Conservation (phyloP, 441 rosid species). For the Viola pubescens region DNA sequence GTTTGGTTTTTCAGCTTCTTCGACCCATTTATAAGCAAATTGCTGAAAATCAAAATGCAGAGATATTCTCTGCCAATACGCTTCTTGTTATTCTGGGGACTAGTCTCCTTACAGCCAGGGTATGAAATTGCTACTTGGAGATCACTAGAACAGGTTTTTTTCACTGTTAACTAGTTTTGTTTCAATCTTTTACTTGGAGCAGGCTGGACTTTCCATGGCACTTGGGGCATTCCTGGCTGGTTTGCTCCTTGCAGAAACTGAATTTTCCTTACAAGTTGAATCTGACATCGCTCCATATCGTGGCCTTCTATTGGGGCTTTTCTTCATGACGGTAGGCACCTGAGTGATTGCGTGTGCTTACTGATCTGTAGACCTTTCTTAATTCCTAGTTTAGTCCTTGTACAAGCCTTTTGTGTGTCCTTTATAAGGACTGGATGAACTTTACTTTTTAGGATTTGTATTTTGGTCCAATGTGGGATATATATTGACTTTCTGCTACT, state of each 20-base stretch:
- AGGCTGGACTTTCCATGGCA: slow-evolving; percentile 99
- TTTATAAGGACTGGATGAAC: background rate
- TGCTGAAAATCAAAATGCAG: slow-evolving; percentile 97
- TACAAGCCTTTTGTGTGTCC: background rate
- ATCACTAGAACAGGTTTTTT: slow-evolving; percentile 12
- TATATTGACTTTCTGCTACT: background rate
- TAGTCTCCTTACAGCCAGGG: slow-evolving; percentile 98
- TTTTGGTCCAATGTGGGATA: slow-evolving; percentile 5
- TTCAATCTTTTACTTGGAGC: slow-evolving; percentile 21
- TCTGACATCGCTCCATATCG: slow-evolving; percentile 99
- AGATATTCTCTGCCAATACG: slow-evolving; percentile 96
- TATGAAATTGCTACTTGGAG: slow-evolving; percentile 30
- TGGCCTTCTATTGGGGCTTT: slow-evolving; percentile 93
- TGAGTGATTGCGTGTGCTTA: background rate
- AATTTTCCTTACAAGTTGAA: slow-evolving; percentile 98
- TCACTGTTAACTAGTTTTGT: background rate
- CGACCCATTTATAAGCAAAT: slow-evolving; percentile 96
- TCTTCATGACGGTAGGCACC: slow-evolving; percentile 90
- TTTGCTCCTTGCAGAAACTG: slow-evolving; percentile 97
- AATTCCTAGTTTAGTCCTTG: background rate
- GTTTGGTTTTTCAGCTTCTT: slow-evolving; percentile 63
- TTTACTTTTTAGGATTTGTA: background rate
- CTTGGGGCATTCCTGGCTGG: slow-evolving; percentile 98
- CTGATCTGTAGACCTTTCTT: background rate
- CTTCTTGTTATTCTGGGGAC: slow-evolving; percentile 97